A percentile compares a stretch with the other conserved stretches of the same genome.
phyloP scores from a whole-genome alignment of 192 early-diverging fungal genomes.

The Kappamyces sp. region DNA sequence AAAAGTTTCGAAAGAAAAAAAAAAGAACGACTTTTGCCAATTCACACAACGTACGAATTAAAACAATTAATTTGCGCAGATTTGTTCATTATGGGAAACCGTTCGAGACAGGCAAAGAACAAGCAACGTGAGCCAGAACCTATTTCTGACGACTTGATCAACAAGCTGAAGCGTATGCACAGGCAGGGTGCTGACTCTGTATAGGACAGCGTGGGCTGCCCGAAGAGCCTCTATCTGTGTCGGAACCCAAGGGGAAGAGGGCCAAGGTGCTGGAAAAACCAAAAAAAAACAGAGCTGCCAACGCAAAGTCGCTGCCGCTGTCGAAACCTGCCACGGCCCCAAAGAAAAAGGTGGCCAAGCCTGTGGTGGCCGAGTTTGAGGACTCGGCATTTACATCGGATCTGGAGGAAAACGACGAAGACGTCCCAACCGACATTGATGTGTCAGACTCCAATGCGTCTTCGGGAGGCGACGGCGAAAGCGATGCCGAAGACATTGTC shows the following conservation, averaged over 20 bases:
- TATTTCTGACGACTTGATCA: constrained; percentile 25
- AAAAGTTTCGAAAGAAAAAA: too few relatives aligned
- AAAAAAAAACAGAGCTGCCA: constrained; percentile 16
- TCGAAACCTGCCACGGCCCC: too few relatives aligned
- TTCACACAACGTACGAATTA: too few relatives aligned
- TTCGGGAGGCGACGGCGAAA: neutral
- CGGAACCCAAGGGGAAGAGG: constrained; percentile 15
- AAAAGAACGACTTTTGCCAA: too few relatives aligned
- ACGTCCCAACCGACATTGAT: neutral
- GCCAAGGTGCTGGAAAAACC: constrained; percentile 15
- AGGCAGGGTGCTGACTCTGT: constrained; percentile 9
- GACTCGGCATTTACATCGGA: neutral
- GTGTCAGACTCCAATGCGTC: too few relatives aligned
- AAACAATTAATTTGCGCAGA: too few relatives aligned
- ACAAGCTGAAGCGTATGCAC: constrained; percentile 12
- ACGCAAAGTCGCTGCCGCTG: neutral
- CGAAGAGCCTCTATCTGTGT: neutral
- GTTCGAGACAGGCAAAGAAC: constrained; percentile 41
- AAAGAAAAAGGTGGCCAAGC: constrained; percentile 5
- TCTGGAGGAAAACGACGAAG: constrained; percentile 19
- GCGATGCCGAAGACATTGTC: neutral
- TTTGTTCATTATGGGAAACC: constrained; percentile 31
- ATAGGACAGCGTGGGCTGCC: neutral
- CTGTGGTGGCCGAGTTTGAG: constrained; percentile 5
- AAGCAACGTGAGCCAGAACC: constrained; percentile 37